Conservation (phyloP, 2,329 filamentous ascomycete genomes). For the Purpureocillium takamizusanense region DNA sequence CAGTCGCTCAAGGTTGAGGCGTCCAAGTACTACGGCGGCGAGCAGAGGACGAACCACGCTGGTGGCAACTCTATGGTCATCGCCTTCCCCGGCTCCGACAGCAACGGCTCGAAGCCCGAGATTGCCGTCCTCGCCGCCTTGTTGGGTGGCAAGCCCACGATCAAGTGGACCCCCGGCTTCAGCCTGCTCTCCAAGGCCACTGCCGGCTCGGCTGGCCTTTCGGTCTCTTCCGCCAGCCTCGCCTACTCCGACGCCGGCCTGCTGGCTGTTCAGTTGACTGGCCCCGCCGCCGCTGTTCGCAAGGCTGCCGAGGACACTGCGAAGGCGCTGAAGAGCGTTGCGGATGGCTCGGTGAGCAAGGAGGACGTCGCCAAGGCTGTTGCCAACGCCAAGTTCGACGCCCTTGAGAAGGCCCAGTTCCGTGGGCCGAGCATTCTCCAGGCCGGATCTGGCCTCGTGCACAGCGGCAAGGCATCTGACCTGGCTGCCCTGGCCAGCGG, state of each 20-base stretch:
- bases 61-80: slow-evolving; percentile 78
- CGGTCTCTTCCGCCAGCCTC: slow-evolving; percentile 65
- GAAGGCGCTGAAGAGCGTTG: slow-evolving; percentile 73
- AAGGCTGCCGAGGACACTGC: slow-evolving; percentile 68
- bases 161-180: slow-evolving; percentile 96
- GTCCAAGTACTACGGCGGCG: slow-evolving; percentile 87
- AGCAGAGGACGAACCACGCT: slow-evolving; percentile 76
- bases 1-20: slow-evolving; percentile 49
- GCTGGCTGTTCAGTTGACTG: slow-evolving; percentile 72
- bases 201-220: slow-evolving; percentile 55
- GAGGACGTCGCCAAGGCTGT: slow-evolving; percentile 89
- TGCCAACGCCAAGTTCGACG: slow-evolving; percentile 87
- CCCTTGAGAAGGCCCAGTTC: slow-evolving; percentile 73
- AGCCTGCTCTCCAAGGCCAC: slow-evolving; percentile 78
- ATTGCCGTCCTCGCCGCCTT: slow-evolving; percentile 78
- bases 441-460: slow-evolving; percentile 76
- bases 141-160: slow-evolving; percentile 79
- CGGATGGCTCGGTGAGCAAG: slow-evolving; percentile 64
- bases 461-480: slow-evolving; percentile 75
- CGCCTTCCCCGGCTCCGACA: slow-evolving; percentile 85
- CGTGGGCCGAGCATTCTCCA: slow-evolving; percentile 69
- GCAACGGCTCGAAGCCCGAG: slow-evolving; percentile 78
- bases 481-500: slow-evolving; percentile 70
- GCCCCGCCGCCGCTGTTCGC: slow-evolving; percentile 63
- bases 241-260: slow-evolving; percentile 94